Conservation (phyloP, 495 filamentous ascomycete genomes). For the Aspergillus bertholletiae region DNA sequence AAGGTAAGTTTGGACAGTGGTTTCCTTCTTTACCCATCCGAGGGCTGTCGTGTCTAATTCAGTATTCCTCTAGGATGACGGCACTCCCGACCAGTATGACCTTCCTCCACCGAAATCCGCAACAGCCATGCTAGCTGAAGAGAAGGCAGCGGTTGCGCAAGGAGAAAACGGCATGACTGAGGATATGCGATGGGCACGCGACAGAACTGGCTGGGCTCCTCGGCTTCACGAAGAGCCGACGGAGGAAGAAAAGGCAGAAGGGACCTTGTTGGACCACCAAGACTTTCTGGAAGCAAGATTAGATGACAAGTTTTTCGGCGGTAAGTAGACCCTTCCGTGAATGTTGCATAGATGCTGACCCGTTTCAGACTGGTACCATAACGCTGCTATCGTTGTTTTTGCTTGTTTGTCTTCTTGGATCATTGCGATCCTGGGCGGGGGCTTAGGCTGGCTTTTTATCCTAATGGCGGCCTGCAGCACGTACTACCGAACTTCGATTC, state of each 20-base stretch:
- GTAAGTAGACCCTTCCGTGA: constrained; percentile 42
- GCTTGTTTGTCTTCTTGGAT: constrained; percentile 90
- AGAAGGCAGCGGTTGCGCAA: constrained; percentile 38
- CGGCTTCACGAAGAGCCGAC: constrained; percentile 63
- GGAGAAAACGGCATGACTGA: constrained; percentile 50
- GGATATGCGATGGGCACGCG: constrained; percentile 62
- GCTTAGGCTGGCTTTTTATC: constrained; percentile 87
- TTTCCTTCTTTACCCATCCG: neutral
- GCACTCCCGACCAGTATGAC: constrained; percentile 66
- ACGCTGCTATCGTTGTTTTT: constrained; percentile 87
- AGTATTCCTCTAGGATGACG: constrained; percentile 51
- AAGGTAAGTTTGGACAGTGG: constrained; percentile 39
- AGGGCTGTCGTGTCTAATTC: constrained; percentile 5
- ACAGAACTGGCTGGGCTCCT: constrained; percentile 83
- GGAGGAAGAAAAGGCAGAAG: constrained; percentile 51
- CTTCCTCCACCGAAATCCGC: constrained; percentile 72
- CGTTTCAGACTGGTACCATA: constrained; percentile 88
- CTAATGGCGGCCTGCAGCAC: constrained; percentile 89
- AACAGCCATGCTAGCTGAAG: constrained; percentile 50
- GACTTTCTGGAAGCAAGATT: constrained; percentile 82
- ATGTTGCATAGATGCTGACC: constrained; percentile 4
- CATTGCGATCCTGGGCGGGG: constrained; percentile 82
- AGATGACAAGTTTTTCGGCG: constrained; percentile 88
- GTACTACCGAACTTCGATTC: constrained; percentile 94
- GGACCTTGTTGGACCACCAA: constrained; percentile 78